Evolutionary conservation across 192 early-diverging fungal species (phyloP).

Genomic region (Chytriomyces sp.): DNA sequence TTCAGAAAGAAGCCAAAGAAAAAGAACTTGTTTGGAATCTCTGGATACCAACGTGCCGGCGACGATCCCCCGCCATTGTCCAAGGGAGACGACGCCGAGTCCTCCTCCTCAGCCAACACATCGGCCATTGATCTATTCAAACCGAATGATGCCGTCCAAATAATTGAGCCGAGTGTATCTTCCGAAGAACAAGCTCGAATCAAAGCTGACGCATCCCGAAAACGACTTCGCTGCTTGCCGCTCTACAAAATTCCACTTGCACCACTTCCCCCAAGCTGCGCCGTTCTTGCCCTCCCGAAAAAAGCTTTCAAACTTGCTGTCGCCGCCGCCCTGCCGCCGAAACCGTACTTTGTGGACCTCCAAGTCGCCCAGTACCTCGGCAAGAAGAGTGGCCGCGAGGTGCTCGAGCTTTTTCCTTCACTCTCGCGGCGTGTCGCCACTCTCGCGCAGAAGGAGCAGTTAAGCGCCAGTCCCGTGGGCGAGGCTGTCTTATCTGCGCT

Average conservation of each 20-base stretch:
- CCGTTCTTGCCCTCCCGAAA: conserved; percentile 1
- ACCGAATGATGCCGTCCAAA: neutral
- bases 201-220: neutral
- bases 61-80: conserved; percentile 2
- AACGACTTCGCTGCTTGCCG: conserved; percentile 41
- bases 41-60: conserved; percentile 29
- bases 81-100: neutral
- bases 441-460: conserved; percentile 38
- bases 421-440: conserved; percentile 45
- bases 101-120: neutral
- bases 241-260: conserved; percentile 41
- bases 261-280: conserved; percentile 8
- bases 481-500: conserved; percentile 21
- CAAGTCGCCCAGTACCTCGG: conserved; percentile 53
- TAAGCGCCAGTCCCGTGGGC: conserved; percentile 38
- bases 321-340: neutral
- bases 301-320: conserved; percentile 6
- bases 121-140: neutral
- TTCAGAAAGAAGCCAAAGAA: conserved; percentile 33
- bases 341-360: conserved; percentile 42
- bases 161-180: no score
- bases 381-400: conserved; percentile 37
- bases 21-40: conserved; percentile 29
- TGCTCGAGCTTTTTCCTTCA: conserved; percentile 44
- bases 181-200: neutral